A percentile compares a stretch with the other conserved stretches of the same genome.
phyloP scores from a whole-genome alignment of 148 eudicot genomes.

The Cornus suecica region DNA sequence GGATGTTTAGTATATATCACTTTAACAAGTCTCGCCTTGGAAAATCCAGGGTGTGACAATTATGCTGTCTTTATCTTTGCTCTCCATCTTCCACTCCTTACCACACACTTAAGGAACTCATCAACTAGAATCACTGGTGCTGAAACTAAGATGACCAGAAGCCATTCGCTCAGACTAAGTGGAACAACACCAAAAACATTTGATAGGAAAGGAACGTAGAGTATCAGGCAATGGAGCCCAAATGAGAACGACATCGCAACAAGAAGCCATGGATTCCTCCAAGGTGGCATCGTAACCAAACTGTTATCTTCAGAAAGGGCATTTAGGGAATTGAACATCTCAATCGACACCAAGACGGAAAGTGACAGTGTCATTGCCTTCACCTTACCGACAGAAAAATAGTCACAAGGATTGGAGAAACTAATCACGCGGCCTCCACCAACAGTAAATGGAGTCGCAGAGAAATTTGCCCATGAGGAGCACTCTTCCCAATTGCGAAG shows the following conservation, averaged over 20 bases:
- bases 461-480: slow-evolving; percentile 74
- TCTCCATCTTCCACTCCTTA: slow-evolving; percentile 38
- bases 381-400: slow-evolving; percentile 71
- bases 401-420: slow-evolving; percentile 74
- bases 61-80: slow-evolving; percentile 53
- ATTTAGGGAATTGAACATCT: slow-evolving; percentile 87
- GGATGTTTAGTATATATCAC: too few relatives aligned
- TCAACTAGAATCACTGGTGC: slow-evolving; percentile 76
- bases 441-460: slow-evolving; percentile 62
- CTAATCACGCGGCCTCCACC: slow-evolving; percentile 49
- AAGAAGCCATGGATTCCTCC: slow-evolving; percentile 88
- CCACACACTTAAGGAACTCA: slow-evolving; percentile 58
- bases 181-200: slow-evolving; percentile 79
- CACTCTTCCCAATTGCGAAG: slow-evolving; percentile 83
- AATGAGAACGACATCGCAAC: slow-evolving; percentile 70
- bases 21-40: too few relatives aligned
- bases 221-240: slow-evolving; percentile 68
- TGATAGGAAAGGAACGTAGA: slow-evolving; percentile 76
- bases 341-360: slow-evolving; percentile 82
- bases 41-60: too few relatives aligned
- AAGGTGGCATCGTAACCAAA: slow-evolving; percentile 76
- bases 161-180: slow-evolving; percentile 62
- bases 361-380: slow-evolving; percentile 92
- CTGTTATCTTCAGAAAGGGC: slow-evolving; percentile 87
- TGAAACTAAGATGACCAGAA: slow-evolving; percentile 61